Conservation (phyloP, 805 yeast genomes). For the Barnettozyma salicaria region DNA sequence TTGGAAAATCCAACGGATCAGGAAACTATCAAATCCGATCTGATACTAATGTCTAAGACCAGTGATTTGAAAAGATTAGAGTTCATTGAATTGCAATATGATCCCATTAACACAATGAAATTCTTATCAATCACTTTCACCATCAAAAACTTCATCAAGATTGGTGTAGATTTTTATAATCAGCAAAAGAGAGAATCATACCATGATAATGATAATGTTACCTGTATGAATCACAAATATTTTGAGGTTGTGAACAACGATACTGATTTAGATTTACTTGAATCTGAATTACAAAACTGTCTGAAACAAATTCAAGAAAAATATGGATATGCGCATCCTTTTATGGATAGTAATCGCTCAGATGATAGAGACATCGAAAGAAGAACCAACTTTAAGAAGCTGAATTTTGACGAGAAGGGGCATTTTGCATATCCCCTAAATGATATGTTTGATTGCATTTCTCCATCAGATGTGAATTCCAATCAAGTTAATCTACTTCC, state of each 20-base stretch:
- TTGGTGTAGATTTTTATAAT: conserved; percentile 6
- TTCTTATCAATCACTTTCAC: conserved; percentile 3
- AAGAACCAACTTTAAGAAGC: no score
- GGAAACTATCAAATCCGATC: conserved; percentile 4
- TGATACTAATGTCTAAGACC: conserved; percentile 4
- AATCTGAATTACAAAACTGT: conserved; percentile 2
- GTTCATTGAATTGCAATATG: conserved; percentile 5
- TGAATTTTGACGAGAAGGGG: no score
- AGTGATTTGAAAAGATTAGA: conserved; percentile 5
- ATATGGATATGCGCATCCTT: conserved; percentile 2
- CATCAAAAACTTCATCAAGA: conserved; percentile 8
- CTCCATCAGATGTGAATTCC: no score
- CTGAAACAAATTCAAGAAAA: conserved; percentile 2
- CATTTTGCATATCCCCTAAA: no score
- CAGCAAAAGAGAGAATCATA: background rate
- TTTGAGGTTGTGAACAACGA: conserved; percentile 2
- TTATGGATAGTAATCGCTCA: background rate
- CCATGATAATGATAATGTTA: background rate
- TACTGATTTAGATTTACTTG: background rate
- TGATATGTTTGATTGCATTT: no score
- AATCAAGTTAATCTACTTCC: no score
- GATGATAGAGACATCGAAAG: no score
- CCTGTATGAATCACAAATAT: no score
- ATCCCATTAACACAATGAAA: conserved; percentile 9
- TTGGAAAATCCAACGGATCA: conserved; percentile 9